Conservation (phyloP, 1,139 yeast genomes). For the Diutina sp. region DNA sequence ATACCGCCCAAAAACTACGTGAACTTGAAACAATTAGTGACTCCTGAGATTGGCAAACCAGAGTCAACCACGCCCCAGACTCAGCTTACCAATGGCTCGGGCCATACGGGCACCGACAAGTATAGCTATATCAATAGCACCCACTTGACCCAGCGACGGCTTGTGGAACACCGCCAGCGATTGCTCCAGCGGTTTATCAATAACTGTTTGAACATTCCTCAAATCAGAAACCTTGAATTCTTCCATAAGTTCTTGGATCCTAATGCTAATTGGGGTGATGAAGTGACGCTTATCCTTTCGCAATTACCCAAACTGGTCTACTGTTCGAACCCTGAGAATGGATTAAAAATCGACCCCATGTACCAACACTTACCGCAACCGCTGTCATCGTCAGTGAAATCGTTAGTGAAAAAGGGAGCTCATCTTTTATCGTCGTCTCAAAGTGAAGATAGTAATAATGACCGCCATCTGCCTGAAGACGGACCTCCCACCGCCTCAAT, state of each 20-base stretch:
- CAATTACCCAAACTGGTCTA: constrained; percentile 32
- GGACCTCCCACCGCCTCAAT: neutral
- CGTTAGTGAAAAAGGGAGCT: neutral
- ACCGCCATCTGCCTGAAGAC: neutral
- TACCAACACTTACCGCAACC: constrained; percentile 60
- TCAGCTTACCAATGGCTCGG: neutral
- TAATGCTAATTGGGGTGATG: constrained; percentile 63
- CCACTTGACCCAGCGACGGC: constrained; percentile 26
- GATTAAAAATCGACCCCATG: constrained; percentile 38
- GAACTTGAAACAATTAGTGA: constrained; percentile 23
- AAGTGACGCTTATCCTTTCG: constrained; percentile 23
- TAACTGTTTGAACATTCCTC: constrained; percentile 50
- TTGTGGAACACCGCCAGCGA: constrained; percentile 57
- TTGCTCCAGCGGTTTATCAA: constrained; percentile 68
- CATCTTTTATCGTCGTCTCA: neutral
- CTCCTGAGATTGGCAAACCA: neutral
- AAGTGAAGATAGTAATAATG: neutral
- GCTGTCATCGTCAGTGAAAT: neutral
- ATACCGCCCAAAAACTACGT: constrained; percentile 82
- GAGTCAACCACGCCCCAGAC: neutral
- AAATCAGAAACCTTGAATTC: constrained; percentile 45
- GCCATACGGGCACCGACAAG: constrained; percentile 2
- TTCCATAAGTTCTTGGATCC: constrained; percentile 78
- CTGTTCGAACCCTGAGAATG: constrained; percentile 45
- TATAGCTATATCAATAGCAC: constrained; percentile 31